Evolutionary conservation across 305 asterid genomes (phyloP), one percentile per base, ranked within the genome.

Genomic region (Fraxinus nigra): DNA sequence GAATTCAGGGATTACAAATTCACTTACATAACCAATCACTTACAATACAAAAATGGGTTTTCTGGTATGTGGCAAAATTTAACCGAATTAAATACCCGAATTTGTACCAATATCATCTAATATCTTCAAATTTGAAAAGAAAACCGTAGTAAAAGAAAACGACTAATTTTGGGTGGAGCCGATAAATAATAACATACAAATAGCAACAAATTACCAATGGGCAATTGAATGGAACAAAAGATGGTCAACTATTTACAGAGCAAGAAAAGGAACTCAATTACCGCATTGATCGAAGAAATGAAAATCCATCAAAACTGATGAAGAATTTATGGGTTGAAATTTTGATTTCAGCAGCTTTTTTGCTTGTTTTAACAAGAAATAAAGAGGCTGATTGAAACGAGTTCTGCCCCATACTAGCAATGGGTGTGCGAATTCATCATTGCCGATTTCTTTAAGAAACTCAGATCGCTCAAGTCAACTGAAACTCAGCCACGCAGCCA

Each of bases 251-350:
- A 67, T 43, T 6, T 34, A 65, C 30, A 32, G 38, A 32, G 51
- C 46, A 78, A 63, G 28, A 70, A 34, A 37, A 80, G 33, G 67
- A 85, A 81, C 74, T 83, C 85, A 80, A 80, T 78, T 82, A 83
- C 81, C 87, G 69, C 75, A 82, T 22, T 84, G 84, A 85, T 69
- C 81, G 77, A 59, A 80, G 77, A 78, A 81, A 78, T 24, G 73
- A 82, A 51, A 74, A 79, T 32, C 54, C 54, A 69, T 34, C 59
- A 59, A 81, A 59, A 14, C 73, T 63, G 70, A 82, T 38, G 82
- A 84, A 77, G 74, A 86, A 32, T 13, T n/a, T 76, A 22, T 76
- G 61, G 75, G 43, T 54, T 38, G 65, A 75, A 82, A 72, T 7
- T 56, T 82, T 59, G 59, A 77, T 81, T 28, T 35, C 22, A 72